Evolutionary conservation across 164 flowering plant genomes (phyloP).

Genomic region (Akebia trifoliata): DNA sequence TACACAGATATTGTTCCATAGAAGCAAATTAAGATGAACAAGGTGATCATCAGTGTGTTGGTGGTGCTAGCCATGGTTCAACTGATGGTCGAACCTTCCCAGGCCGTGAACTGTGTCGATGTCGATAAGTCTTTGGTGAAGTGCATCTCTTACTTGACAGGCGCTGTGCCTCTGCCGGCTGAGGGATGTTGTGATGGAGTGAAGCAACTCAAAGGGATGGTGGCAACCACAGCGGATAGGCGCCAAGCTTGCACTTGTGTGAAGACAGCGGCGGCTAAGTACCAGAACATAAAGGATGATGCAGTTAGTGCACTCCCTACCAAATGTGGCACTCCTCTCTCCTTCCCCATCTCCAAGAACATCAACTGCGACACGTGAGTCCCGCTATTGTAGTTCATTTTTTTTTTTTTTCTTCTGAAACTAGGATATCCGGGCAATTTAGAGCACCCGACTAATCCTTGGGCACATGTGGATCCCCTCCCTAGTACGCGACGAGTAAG

Average conservation of each 20-base stretch:
- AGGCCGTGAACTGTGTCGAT: slow-evolving; percentile 12
- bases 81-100: slow-evolving; percentile 12
- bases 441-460: too few species aligned
- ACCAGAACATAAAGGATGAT: slow-evolving; percentile 7
- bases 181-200: slow-evolving; percentile 12
- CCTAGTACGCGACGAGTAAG: too few species aligned
- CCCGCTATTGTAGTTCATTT: too few species aligned
- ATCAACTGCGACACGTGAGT: slow-evolving; percentile 7
- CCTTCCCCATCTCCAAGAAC: slow-evolving; percentile 1
- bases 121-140: slow-evolving; percentile 1
- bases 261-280: slow-evolving; percentile 1
- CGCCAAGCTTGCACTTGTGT: slow-evolving; percentile 12
- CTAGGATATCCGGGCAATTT: background rate
- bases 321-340: background rate
- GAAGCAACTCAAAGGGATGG: slow-evolving; percentile 2
- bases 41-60: slow-evolving; percentile 1
- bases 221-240: background rate
- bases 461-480: too few species aligned
- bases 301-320: slow-evolving; percentile 13
- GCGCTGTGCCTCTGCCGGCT: background rate
- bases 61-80: slow-evolving; percentile 14
- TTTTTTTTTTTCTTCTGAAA: too few species aligned
- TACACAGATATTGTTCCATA: background rate
- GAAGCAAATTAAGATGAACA: slow-evolving; percentile 12
- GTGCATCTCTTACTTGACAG: slow-evolving; percentile 16